Percentiles rank a stretch among this genome's conserved stretches.
Conservation (phyloP, 2,329 filamentous ascomycete species). For the Fusarium sp. region DNA sequence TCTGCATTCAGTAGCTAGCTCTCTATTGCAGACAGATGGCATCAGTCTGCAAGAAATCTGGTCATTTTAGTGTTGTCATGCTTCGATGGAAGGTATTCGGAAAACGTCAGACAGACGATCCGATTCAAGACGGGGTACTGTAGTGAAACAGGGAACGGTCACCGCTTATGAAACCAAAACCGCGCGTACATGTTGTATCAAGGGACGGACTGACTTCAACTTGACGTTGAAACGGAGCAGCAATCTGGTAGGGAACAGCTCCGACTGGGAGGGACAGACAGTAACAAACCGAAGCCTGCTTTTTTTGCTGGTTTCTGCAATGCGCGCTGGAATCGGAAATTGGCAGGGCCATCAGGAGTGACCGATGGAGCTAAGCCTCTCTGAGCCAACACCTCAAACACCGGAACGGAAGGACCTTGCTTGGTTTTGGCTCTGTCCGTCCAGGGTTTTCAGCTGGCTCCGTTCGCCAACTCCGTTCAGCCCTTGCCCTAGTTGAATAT, state of each 20-base stretch:
- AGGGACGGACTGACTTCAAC: background rate
- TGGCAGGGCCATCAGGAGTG: conserved; percentile 44
- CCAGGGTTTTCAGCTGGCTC: conserved; percentile 2
- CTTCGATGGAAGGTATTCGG: background rate
- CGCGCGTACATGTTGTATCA: background rate
- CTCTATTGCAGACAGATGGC: background rate
- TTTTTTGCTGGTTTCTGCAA: background rate
- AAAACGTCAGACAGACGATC: conserved; percentile 3
- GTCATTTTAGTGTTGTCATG: background rate
- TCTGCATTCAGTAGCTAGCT: background rate
- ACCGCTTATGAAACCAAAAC: background rate
- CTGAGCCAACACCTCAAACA: conserved; percentile 27
- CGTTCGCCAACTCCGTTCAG: conserved; percentile 25
- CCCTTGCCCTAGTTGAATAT: background rate
- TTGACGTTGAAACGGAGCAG: conserved; percentile 13
- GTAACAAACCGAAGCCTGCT: conserved; percentile 17
- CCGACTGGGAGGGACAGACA: conserved; percentile 3
- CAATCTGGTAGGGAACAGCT: background rate
- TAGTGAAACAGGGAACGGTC: background rate
- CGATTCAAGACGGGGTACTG: background rate
- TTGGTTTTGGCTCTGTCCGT: background rate
- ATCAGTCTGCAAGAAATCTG: background rate
- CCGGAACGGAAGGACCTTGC: conserved; percentile 24
- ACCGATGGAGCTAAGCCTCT: conserved; percentile 34
- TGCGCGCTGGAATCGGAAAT: conserved; percentile 41